phyloP scores from a whole-genome alignment of 371 early-diverging fungal species.

The Mortierella sp. region DNA sequence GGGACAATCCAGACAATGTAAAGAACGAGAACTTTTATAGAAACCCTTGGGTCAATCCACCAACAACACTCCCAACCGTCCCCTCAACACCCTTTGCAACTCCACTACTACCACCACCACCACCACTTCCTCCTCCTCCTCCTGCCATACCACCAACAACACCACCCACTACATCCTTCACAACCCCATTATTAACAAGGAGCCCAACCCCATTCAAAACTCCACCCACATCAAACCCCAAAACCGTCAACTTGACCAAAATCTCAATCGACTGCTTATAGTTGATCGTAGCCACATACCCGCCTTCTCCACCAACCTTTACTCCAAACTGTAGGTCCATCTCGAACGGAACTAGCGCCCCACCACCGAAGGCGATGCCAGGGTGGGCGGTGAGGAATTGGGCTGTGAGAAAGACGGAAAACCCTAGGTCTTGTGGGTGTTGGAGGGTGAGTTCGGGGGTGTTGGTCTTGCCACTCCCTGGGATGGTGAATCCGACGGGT shows the following conservation, averaged over 20 bases:
- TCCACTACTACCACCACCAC: neutral
- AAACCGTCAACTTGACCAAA: neutral
- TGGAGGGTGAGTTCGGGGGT: neutral
- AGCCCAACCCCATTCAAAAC: neutral
- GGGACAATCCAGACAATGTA: neutral
- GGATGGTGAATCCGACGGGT: neutral
- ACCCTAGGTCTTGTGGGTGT: neutral
- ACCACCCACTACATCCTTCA: neutral
- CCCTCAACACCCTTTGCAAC: neutral
- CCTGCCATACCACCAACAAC: neutral
- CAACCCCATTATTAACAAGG: neutral
- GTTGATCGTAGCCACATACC: conserved; percentile 10
- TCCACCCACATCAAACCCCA: neutral
- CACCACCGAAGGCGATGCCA: neutral
- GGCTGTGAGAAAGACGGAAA: neutral
- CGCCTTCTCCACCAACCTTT: neutral
- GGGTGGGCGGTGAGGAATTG: neutral
- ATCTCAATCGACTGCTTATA: conserved; percentile 2
- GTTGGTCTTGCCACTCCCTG: neutral
- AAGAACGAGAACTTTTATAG: neutral
- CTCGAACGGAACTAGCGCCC: conserved; percentile 19
- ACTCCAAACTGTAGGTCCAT: conserved; percentile 27
- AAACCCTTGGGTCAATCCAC: neutral
- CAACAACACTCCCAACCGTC: neutral
- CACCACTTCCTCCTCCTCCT: neutral